phyloP scores from a whole-genome alignment of 345 rosid species.

The Pelargonium nanum region DNA sequence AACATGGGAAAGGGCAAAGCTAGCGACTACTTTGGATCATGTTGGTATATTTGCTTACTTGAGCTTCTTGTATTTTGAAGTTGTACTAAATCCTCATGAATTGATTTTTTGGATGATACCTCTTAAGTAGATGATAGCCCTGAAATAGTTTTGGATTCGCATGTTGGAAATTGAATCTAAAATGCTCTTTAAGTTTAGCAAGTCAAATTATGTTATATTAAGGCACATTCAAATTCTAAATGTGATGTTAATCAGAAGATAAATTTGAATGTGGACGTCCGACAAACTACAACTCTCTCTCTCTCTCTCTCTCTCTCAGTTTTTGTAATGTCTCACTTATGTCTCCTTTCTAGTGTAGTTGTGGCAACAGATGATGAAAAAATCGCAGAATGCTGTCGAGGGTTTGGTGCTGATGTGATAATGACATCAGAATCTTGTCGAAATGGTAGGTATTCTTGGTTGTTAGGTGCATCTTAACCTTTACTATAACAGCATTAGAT shows the following conservation, averaged over 20 bases:
- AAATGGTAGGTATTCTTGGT: conserved; percentile 45
- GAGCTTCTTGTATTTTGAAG: not conserved
- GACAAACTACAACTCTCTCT: not conserved
- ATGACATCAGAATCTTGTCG: conserved; percentile 92
- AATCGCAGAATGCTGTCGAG: conserved; percentile 89
- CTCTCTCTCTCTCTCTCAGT: not conserved
- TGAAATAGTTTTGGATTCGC: no score
- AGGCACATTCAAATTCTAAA: no score
- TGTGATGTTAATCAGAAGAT: no score
- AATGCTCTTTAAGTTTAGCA: no score
- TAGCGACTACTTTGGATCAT: conserved; percentile 80
- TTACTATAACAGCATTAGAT: conserved; percentile 2
- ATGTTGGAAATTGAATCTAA: no score
- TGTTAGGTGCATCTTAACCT: not conserved
- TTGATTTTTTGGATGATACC: not conserved
- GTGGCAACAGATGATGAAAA: conserved; percentile 90
- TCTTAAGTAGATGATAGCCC: no score
- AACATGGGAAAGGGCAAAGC: conserved; percentile 91
- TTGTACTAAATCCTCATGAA: not conserved
- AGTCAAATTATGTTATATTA: no score
- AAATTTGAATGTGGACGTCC: no score
- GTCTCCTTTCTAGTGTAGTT: conserved; percentile 31
- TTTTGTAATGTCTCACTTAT: conserved; percentile 1
- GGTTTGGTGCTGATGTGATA: conserved; percentile 88
- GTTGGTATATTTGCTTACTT: conserved; percentile 35